Evolutionary conservation across 768 basidiomycete species (phyloP).

Genomic region (Naganishia kalamii): DNA sequence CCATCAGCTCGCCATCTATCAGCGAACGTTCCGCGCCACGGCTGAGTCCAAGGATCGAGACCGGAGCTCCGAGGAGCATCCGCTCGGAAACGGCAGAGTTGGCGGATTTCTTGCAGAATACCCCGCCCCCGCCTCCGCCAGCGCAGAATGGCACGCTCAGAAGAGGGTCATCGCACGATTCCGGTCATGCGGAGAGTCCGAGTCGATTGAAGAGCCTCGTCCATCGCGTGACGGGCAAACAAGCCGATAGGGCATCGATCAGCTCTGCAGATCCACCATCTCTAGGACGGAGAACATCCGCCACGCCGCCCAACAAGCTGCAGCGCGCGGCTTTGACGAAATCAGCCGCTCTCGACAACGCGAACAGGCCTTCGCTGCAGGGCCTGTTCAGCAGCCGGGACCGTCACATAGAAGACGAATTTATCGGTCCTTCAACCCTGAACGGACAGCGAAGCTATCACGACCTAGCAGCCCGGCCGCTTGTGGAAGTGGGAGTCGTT

Average conservation of each 20-base stretch:
- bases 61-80: not conserved
- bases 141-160: not conserved
- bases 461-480: not conserved
- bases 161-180: not conserved
- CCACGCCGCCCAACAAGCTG: not conserved
- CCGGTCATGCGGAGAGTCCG: not conserved
- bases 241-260: not conserved
- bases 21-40: not conserved
- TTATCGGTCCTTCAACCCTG: not conserved
- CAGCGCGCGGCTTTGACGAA: not conserved
- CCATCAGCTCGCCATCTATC: not conserved
- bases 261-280: not conserved
- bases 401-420: conserved; percentile 9
- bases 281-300: not conserved
- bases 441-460: not conserved
- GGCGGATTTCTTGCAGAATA: conserved; percentile 17
- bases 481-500: not conserved
- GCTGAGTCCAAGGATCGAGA: not conserved
- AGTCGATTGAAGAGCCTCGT: not conserved
- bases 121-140: conserved; percentile 1
- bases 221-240: not conserved
- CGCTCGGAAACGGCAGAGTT: conserved; percentile 2
- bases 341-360: not conserved
- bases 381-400: conserved; percentile 2
- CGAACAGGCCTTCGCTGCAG: not conserved